Evolutionary conservation across 371 early-diverging fungal genomes (phyloP).

Genomic region (Mortierella sp.): DNA sequence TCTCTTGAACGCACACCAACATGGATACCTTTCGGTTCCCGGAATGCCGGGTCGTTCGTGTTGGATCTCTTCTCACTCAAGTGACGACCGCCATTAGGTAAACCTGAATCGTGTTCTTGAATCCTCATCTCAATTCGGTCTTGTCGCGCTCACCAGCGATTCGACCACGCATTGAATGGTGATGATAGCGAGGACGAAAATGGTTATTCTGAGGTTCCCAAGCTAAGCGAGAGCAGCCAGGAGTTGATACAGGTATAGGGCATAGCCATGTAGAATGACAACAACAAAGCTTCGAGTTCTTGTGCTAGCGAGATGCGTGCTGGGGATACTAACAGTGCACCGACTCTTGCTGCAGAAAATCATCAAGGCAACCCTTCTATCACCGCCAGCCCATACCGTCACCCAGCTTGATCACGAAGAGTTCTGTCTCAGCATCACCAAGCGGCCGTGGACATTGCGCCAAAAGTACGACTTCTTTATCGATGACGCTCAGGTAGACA

Average conservation of each 20-base stretch:
- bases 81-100: slow-evolving; percentile 14
- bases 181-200: background rate
- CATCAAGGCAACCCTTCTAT: slow-evolving; percentile 16
- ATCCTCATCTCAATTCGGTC: background rate
- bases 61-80: slow-evolving; percentile 12
- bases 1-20: background rate
- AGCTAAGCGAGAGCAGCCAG: background rate
- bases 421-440: slow-evolving; percentile 12
- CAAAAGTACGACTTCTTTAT: slow-evolving; percentile 18
- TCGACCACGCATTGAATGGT: background rate
- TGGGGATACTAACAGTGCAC: background rate
- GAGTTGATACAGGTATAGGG: slow-evolving; percentile 14
- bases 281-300: no score
- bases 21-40: slow-evolving; percentile 22
- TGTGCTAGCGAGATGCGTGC: no score
- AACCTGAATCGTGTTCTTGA: no score
- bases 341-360: slow-evolving; percentile 8
- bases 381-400: slow-evolving; percentile 5
- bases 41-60: slow-evolving; percentile 6
- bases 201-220: background rate
- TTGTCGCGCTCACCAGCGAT: background rate
- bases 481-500: background rate
- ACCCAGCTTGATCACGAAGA: slow-evolving; percentile 14
- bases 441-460: slow-evolving; percentile 13
- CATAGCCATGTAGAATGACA: no score